phyloP scores from a whole-genome alignment of 306 rosid genomes.

The Canavalia ensiformis region DNA sequence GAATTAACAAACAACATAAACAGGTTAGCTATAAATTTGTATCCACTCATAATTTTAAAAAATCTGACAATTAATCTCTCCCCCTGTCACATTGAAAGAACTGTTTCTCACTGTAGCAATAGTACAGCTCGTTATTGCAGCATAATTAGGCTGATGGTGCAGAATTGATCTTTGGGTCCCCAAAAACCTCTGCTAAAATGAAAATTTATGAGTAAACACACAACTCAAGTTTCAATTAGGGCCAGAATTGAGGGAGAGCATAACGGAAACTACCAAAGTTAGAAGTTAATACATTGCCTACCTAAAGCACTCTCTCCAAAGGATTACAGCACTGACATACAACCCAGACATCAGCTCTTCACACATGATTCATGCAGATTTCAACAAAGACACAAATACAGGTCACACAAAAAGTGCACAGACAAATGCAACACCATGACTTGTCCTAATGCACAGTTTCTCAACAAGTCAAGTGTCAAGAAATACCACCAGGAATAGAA shows the following conservation, averaged over 20 bases:
- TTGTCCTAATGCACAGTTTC: conserved; percentile 33
- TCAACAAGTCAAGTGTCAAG: conserved; percentile 25
- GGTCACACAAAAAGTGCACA: conserved; percentile 10
- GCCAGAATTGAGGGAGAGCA: conserved; percentile 12
- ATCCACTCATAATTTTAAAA: conserved; percentile 17
- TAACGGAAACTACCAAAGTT: conserved; percentile 11
- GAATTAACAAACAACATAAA: conserved; percentile 3
- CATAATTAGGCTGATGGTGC: conserved; percentile 3
- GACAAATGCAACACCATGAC: conserved; percentile 36
- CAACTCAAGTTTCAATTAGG: conserved; percentile 15
- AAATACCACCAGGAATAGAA: conserved; percentile 22
- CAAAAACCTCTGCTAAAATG: conserved; percentile 9
- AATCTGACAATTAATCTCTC: background rate
- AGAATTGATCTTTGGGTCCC: conserved; percentile 3
- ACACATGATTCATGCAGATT: conserved; percentile 27
- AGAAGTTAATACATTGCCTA: conserved; percentile 9
- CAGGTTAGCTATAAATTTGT: background rate
- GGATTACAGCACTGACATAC: conserved; percentile 1
- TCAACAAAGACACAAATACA: conserved; percentile 29
- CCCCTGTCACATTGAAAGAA: background rate
- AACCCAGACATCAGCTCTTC: background rate
- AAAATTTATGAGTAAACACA: background rate
- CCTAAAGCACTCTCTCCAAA: conserved; percentile 3
- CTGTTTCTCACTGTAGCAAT: conserved; percentile 4
- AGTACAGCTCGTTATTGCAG: conserved; percentile 4